A percentile compares a stretch with the other conserved stretches of the same genome.
phyloP scores from a whole-genome alignment of 208 protist species.

The Trypanosoma platydactyli region DNA sequence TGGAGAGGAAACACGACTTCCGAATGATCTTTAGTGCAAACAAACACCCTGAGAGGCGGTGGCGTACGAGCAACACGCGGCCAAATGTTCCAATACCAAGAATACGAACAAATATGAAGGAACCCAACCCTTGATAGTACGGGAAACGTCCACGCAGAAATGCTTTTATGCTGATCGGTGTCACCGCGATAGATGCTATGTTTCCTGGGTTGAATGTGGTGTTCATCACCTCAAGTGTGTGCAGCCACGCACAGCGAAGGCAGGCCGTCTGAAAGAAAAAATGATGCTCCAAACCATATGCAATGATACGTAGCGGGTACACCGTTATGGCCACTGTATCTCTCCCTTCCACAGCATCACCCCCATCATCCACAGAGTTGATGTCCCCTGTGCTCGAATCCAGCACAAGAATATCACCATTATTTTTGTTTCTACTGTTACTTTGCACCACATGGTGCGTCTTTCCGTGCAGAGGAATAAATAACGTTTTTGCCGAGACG shows the following conservation, averaged over 20 bases:
- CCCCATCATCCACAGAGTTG: conserved; percentile 1
- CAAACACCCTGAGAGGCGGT: conserved; percentile 48
- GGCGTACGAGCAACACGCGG: conserved; percentile 68
- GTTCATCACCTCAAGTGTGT: conserved; percentile 28
- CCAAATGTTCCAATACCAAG: conserved; percentile 78
- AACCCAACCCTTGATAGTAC: conserved; percentile 37
- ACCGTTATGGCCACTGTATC: conserved; percentile 30
- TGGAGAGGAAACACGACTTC: conserved; percentile 49
- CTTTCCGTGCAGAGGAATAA: not conserved
- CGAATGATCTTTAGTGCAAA: conserved; percentile 82
- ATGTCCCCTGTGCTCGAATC: not conserved
- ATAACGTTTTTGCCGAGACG: not conserved
- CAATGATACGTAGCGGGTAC: conserved; percentile 56
- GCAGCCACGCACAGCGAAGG: conserved; percentile 45
- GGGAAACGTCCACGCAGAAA: conserved; percentile 49
- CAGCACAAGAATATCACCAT: not conserved
- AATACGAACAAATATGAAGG: conserved; percentile 59
- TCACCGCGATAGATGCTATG: not conserved
- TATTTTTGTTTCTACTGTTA: not conserved
- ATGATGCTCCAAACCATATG: conserved; percentile 49
- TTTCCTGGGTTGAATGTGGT: not conserved
- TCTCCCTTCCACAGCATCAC: not conserved
- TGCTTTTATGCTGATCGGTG: conserved; percentile 24
- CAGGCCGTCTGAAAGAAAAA: conserved; percentile 64
- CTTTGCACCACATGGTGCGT: not conserved